phyloP scores from a whole-genome alignment of 148 eudicot species.

The Fagopyrum homotropicum region DNA sequence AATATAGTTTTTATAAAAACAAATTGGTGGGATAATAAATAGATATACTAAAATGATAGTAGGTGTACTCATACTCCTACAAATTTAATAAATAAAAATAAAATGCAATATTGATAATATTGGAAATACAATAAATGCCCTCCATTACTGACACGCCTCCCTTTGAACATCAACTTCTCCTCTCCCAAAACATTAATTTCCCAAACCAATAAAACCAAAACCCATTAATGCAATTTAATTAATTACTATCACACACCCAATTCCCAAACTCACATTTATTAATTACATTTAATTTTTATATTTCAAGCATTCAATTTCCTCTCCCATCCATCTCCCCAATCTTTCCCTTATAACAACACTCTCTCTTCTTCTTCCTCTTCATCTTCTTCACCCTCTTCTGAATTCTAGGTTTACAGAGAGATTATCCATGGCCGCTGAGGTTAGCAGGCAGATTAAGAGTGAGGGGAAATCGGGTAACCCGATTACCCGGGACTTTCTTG shows the following conservation, averaged over 20 bases:
- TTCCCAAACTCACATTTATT: conserved; percentile 13
- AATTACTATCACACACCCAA: conserved; percentile 15
- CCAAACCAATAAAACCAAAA: conserved; percentile 12
- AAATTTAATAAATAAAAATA: neutral
- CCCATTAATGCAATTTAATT: conserved; percentile 9
- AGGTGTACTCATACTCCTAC: neutral
- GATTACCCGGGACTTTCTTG: conserved; percentile 48
- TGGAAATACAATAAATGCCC: conserved; percentile 7
- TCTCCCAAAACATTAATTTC: conserved; percentile 10
- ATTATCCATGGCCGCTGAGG: conserved; percentile 16
- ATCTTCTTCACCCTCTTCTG: neutral
- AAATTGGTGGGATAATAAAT: neutral
- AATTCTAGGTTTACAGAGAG: no score
- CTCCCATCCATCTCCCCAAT: conserved; percentile 8
- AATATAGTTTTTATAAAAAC: neutral
- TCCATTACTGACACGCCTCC: conserved; percentile 11
- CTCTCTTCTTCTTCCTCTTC: neutral
- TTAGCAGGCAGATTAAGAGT: conserved; percentile 27
- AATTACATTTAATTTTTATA: neutral
- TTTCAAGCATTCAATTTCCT: neutral
- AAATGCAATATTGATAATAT: conserved; percentile 6
- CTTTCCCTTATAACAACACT: neutral
- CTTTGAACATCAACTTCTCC: conserved; percentile 13
- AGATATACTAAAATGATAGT: neutral
- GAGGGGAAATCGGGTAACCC: conserved; percentile 18